Evolutionary conservation across 108 stramenopile genomes (phyloP), one percentile per base, ranked within the genome.

Genomic region (Discostella pseudostelligera): DNA sequence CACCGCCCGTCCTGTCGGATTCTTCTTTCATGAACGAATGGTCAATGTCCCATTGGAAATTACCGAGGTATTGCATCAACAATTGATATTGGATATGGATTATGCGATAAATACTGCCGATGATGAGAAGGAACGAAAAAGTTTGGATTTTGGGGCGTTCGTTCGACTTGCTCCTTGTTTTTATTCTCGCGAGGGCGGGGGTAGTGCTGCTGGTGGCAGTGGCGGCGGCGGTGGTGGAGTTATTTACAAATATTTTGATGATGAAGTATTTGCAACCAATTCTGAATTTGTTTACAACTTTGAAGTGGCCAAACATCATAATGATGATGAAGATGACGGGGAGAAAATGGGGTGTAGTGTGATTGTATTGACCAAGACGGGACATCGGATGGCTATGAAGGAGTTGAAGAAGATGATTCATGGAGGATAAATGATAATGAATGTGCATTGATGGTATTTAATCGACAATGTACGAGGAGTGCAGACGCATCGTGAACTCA

Each of bases 1-100:
- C 26, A 92, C 88, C 9, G 85, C 86, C 47, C 84, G 88, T 55
- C 91, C 91, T 12, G 86, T 83, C 25, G 87, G 87, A n/a, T 87
- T 92, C 60, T 84, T 86, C 51, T 69, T 92, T n/a, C 91, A 89
- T 19, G 74, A 84, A 42, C 83, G 91, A 26, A 89, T 92, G 91
- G 80, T 89, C 62, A 92, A 92, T 70, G 61, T 92, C 21, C 88
- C 91, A 42, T 56, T 92, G 35, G 88, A 92, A 81, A 86, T 92
- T 67, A 80, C 78, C 0, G 73, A 83, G 45, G 82, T 87, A 29
- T 72, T 92, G 56, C 88, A 92, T 55, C 78, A 89, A 61, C 91
- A 92, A 66, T 66, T 92, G 16, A 78, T 89, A 0, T 39, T 84
- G 56, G 91, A 92, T 76, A 86, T 89, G 88, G 91, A 92, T 76